Evolutionary conservation across 2,329 filamentous ascomycete species (phyloP).

Genomic region (Pseudogymnoascus sp.): DNA sequence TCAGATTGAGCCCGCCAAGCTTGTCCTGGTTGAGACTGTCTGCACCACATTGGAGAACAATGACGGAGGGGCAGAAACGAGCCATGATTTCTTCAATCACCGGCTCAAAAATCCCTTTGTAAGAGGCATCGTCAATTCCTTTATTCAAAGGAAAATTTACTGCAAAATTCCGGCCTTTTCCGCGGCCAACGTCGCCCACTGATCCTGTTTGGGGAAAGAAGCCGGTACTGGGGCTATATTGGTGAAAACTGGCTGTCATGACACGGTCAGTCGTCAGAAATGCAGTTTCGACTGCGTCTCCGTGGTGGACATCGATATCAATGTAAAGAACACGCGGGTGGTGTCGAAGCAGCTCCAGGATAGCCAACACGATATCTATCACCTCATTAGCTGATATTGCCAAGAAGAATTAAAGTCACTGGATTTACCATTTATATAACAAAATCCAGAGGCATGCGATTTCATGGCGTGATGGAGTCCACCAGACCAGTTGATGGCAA

Average conservation of each 20-base stretch:
- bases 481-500: conserved; percentile 97
- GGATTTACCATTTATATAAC: conserved; percentile 87
- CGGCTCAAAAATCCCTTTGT: conserved; percentile 86
- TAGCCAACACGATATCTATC: conserved; percentile 88
- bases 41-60: conserved; percentile 92
- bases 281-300: conserved; percentile 86
- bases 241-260: conserved; percentile 91
- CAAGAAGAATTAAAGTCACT: conserved; percentile 27
- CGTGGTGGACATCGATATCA: conserved; percentile 91
- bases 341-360: conserved; percentile 81
- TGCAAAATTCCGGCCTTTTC: conserved; percentile 79
- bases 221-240: conserved; percentile 64
- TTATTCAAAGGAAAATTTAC: conserved; percentile 89
- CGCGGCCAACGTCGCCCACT: conserved; percentile 77
- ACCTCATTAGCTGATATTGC: conserved; percentile 29
- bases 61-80: conserved; percentile 80
- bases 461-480: conserved; percentile 97
- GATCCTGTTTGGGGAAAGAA: conserved; percentile 93
- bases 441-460: conserved; percentile 91
- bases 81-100: conserved; percentile 80
- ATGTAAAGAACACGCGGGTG: conserved; percentile 96
- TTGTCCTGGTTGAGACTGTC: conserved; percentile 92
- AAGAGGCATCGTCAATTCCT: conserved; percentile 82
- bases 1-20: conserved; percentile 93
- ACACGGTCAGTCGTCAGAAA: conserved; percentile 90